Conservation (phyloP, 805 yeast genomes). For the Cyberlindnera veronae region DNA sequence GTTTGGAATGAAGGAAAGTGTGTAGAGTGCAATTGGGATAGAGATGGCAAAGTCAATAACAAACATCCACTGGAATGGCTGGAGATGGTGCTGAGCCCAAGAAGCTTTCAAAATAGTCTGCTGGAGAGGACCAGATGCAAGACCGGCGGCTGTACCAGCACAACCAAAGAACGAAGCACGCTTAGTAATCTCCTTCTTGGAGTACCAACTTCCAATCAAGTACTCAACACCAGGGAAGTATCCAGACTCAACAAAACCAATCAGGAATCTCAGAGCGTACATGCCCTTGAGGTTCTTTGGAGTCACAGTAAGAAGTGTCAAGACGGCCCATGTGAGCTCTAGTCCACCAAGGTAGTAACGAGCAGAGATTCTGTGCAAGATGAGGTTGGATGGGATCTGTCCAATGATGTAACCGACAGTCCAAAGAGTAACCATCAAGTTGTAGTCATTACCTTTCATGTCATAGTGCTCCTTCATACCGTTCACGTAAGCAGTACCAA, state of each 20-base stretch:
- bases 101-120: constrained; percentile 28
- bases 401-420: constrained; percentile 52
- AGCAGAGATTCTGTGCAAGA: constrained; percentile 43
- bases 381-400: constrained; percentile 43
- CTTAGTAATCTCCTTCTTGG: constrained; percentile 33
- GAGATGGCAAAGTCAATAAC: constrained; percentile 40
- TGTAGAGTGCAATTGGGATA: constrained; percentile 41
- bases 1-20: constrained; percentile 32
- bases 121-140: constrained; percentile 36
- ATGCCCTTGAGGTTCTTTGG: constrained; percentile 28
- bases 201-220: no score
- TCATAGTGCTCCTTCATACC: constrained; percentile 44
- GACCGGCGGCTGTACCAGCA: constrained; percentile 28
- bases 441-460: constrained; percentile 40
- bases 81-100: constrained; percentile 12
- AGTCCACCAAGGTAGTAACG: constrained; percentile 41
- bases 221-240: no score
- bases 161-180: constrained; percentile 33
- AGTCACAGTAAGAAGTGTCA: constrained; percentile 34
- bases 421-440: constrained; percentile 42
- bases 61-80: constrained; percentile 43
- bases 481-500: constrained; percentile 44
- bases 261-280: constrained; percentile 35
- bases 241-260: constrained; percentile 45
- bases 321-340: constrained; percentile 42